These are phyloP conservation scores for Suillus paluster DNA, from an alignment of 768 basidiomycete genomes.

Conservation along the genomic window DNA sequence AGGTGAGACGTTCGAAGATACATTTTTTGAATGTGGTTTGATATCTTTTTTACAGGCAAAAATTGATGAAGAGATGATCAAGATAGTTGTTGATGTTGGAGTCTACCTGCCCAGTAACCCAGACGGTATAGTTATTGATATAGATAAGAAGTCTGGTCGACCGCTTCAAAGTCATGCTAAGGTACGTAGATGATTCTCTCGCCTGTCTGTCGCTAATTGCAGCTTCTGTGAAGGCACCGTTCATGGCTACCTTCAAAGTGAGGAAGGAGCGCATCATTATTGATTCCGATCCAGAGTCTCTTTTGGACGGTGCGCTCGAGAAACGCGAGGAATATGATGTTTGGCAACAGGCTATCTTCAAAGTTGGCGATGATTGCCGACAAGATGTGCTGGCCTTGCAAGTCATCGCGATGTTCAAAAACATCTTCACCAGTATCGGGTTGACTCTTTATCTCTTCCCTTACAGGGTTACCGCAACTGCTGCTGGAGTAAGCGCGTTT, in stretches of 20 bases:
- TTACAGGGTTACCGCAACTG: slow-evolving; percentile 96
- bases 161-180: slow-evolving; percentile 98
- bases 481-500: slow-evolving; percentile 78
- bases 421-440: slow-evolving; percentile 89
- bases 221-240: slow-evolving; percentile 78
- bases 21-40: not conserved
- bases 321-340: slow-evolving; percentile 76
- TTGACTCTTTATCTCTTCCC: slow-evolving; percentile 92
- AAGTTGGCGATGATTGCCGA: slow-evolving; percentile 98
- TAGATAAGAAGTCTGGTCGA: slow-evolving; percentile 95
- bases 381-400: slow-evolving; percentile 98
- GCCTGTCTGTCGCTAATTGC: not conserved
- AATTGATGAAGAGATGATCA: slow-evolving; percentile 99
- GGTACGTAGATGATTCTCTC: slow-evolving; percentile 45
- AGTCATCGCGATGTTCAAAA: slow-evolving; percentile 99
- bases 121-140: slow-evolving; percentile 94
- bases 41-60: slow-evolving; percentile 69
- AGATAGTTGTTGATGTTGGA: slow-evolving; percentile 90
- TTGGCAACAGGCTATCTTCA: slow-evolving; percentile 99
- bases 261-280: slow-evolving; percentile 79
- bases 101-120: slow-evolving; percentile 98
- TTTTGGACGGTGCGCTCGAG: slow-evolving; percentile 65
- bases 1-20: slow-evolving; percentile 48
- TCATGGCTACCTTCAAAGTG: slow-evolving; percentile 99
- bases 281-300: slow-evolving; percentile 71